Percentiles rank a stretch among this genome's conserved stretches.
These are phyloP conservation scores for Trichothecium sympodiale DNA, from an alignment of 2,329 filamentous ascomycete genomes.

Conservation along the genomic window DNA sequence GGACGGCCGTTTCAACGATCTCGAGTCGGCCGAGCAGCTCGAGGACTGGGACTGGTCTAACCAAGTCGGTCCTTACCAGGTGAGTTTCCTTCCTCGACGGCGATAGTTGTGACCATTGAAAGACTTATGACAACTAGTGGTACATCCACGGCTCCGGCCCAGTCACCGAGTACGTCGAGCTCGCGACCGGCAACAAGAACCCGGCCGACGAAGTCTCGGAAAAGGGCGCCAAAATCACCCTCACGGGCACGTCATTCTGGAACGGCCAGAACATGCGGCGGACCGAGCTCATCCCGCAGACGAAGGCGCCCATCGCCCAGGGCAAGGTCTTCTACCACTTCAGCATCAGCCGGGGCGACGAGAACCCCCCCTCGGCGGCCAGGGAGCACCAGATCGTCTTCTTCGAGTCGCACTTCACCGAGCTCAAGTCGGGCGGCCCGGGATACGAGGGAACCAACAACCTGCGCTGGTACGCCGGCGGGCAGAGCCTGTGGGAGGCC, in stretches of 20 bases:
- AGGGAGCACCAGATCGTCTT: slow-evolving; percentile 57
- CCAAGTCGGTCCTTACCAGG: slow-evolving; percentile 57
- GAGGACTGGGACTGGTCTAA: slow-evolving; percentile 56
- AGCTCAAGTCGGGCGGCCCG: slow-evolving; percentile 55
- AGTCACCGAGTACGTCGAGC: slow-evolving; percentile 49
- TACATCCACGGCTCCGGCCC: slow-evolving; percentile 57
- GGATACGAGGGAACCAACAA: slow-evolving; percentile 33
- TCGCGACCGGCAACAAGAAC: slow-evolving; percentile 52
- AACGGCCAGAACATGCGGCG: slow-evolving; percentile 63
- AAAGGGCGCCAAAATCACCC: slow-evolving; percentile 59
- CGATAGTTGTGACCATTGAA: too few species aligned
- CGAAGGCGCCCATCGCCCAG: slow-evolving; percentile 49
- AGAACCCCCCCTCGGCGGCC: slow-evolving; percentile 48
- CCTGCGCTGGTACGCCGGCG: slow-evolving; percentile 54
- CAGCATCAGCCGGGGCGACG: slow-evolving; percentile 46
- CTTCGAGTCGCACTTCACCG: slow-evolving; percentile 64
- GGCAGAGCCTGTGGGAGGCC: slow-evolving; percentile 50
- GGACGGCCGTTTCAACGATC: slow-evolving; percentile 56
- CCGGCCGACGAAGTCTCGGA: slow-evolving; percentile 48
- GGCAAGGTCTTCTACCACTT: slow-evolving; percentile 66
- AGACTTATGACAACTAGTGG: slow-evolving; percentile 66
- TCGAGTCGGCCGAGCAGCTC: slow-evolving; percentile 41
- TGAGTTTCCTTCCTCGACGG: too few species aligned
- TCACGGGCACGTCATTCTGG: slow-evolving; percentile 55
- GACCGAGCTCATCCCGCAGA: slow-evolving; percentile 65